phyloP scores from a whole-genome alignment of 2,329 filamentous ascomycete genomes.

The Diaporthe sp. region DNA sequence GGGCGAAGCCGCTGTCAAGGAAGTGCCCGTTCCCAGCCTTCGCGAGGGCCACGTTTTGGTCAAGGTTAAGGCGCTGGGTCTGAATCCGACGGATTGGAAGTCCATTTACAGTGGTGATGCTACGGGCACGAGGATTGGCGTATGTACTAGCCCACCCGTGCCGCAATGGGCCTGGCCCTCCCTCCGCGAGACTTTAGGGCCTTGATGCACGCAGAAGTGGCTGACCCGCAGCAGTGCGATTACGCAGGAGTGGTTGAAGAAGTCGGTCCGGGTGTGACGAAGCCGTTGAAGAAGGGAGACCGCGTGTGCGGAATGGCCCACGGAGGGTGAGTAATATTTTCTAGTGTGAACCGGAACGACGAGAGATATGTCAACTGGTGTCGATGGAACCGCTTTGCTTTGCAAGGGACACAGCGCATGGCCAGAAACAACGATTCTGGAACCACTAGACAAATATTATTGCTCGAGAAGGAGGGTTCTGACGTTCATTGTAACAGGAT shows the following conservation, averaged over 20 bases:
- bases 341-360: too few relatives aligned
- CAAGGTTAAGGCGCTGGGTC: conserved; percentile 24
- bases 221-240: conserved; percentile 46
- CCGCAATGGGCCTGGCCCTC: neutral
- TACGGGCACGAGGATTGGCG: conserved; percentile 10
- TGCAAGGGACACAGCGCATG: neutral
- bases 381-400: neutral
- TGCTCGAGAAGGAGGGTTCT: neutral
- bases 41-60: conserved; percentile 31
- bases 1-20: conserved; percentile 18
- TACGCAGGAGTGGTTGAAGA: conserved; percentile 59
- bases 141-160: neutral
- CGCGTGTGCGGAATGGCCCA: conserved; percentile 45
- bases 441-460: neutral
- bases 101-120: neutral
- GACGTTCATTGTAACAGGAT: conserved; percentile 42
- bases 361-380: neutral
- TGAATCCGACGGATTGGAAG: conserved; percentile 34
- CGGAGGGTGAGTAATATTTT: conserved; percentile 13
- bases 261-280: conserved; percentile 54
- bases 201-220: neutral
- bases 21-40: conserved; percentile 14
- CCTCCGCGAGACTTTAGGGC: too few relatives aligned
- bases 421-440: too few relatives aligned
- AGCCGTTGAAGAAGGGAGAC: conserved; percentile 58